Conservation (phyloP, 2,329 filamentous ascomycete genomes). For the Fusarium tuaranense region DNA sequence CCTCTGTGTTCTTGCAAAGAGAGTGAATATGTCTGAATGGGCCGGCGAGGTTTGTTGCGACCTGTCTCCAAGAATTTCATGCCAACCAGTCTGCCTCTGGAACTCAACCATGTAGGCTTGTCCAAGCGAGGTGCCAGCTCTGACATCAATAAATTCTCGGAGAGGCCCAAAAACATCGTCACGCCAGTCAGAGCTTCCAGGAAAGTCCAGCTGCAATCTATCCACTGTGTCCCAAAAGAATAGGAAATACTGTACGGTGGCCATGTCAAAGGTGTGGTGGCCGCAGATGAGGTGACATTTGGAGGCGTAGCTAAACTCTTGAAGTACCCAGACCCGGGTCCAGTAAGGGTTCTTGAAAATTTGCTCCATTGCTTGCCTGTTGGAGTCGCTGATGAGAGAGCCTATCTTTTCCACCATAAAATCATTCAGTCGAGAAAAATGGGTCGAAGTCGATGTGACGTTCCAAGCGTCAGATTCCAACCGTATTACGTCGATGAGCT, state of each 20-base stretch:
- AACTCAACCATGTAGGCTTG: neutral
- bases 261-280: neutral
- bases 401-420: neutral
- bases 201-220: neutral
- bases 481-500: neutral
- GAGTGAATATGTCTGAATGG: neutral
- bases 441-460: neutral
- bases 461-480: neutral
- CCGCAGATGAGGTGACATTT: neutral
- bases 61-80: neutral
- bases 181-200: neutral
- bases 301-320: neutral
- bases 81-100: neutral
- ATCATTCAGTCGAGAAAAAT: too few relatives aligned
- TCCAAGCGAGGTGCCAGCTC: neutral
- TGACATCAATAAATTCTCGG: too few relatives aligned
- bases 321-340: neutral
- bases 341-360: neutral
- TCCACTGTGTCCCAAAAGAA: neutral
- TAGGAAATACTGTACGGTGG: neutral
- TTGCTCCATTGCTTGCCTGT: neutral
- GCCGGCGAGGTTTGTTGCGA: neutral
- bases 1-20: neutral
- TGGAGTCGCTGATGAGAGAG: neutral
- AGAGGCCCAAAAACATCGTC: neutral